Percentiles rank a stretch among this genome's conserved stretches.
Conservation (phyloP, 345 rosid genomes). For the Angophora floribunda region DNA sequence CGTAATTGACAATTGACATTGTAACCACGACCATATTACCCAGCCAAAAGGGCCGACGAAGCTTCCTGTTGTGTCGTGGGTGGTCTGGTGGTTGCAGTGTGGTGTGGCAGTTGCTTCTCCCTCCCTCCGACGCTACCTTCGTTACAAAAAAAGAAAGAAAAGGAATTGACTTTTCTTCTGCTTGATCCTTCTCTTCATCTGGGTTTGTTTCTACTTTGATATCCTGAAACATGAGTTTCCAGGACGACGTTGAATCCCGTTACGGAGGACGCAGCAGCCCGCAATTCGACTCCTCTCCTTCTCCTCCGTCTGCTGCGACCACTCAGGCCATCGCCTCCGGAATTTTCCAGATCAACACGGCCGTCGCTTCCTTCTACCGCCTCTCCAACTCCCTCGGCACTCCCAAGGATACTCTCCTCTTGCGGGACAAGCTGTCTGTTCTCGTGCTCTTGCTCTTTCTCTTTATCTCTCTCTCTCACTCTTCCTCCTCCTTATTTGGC, state of each 20-base stretch:
- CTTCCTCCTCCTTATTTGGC: not conserved
- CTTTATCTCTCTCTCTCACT: not conserved
- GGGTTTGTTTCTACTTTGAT: not conserved
- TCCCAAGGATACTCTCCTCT: slow-evolving; percentile 56
- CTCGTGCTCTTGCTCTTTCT: not conserved
- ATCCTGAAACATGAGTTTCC: slow-evolving; percentile 10
- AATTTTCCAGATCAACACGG: slow-evolving; percentile 63
- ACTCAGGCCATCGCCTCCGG: slow-evolving; percentile 69
- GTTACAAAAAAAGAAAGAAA: too few relatives aligned
- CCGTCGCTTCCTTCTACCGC: slow-evolving; percentile 51
- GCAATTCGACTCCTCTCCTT: slow-evolving; percentile 1
- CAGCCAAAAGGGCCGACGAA: not conserved
- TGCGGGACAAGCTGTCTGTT: slow-evolving; percentile 58
- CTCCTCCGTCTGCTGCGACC: slow-evolving; percentile 8
- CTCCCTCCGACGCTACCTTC: not conserved
- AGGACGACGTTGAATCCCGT: not conserved
- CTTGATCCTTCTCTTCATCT: not conserved
- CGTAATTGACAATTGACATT: not conserved
- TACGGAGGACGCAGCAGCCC: slow-evolving; percentile 6
- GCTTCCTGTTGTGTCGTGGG: not conserved
- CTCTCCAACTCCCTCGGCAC: slow-evolving; percentile 74
- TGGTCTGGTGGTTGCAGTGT: not conserved
- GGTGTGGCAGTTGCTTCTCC: not conserved
- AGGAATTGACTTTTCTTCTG: not conserved
- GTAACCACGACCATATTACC: not conserved